Evolutionary conservation across 2,329 filamentous ascomycete species (phyloP).

Genomic region (Zarea fungicola): DNA sequence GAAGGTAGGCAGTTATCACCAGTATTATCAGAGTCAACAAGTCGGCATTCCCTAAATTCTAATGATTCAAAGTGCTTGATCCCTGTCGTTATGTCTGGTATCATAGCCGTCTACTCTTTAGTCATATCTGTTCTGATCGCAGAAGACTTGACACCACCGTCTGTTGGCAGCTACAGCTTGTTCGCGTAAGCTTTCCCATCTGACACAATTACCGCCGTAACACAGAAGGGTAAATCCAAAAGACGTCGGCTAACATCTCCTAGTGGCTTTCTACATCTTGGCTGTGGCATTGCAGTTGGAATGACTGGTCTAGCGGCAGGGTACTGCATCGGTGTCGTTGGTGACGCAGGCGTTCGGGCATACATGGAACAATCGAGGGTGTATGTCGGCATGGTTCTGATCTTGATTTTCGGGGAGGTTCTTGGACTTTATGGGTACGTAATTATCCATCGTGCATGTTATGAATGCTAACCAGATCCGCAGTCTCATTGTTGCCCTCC

Average conservation of each 20-base stretch:
- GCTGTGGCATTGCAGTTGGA: conserved; percentile 83
- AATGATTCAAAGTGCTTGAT: conserved; percentile 60
- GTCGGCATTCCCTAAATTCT: not conserved
- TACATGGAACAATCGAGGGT: conserved; percentile 96
- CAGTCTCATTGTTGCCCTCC: conserved; percentile 86
- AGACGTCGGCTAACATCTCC: conserved; percentile 17
- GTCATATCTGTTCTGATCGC: conserved; percentile 96
- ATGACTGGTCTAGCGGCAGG: conserved; percentile 89
- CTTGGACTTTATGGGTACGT: conserved; percentile 90
- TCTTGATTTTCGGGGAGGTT: conserved; percentile 97
- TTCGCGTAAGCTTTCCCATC: conserved; percentile 63
- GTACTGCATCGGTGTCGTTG: conserved; percentile 93
- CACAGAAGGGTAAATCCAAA: not conserved
- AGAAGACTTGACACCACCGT: conserved; percentile 73
- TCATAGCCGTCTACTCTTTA: conserved; percentile 95
- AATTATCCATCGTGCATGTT: not conserved
- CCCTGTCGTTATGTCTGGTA: conserved; percentile 96
- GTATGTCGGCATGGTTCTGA: conserved; percentile 97
- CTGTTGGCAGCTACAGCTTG: conserved; percentile 65
- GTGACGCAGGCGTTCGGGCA: conserved; percentile 86
- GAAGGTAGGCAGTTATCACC: conserved; percentile 56
- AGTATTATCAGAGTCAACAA: not conserved
- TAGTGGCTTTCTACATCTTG: conserved; percentile 90
- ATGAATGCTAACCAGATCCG: not conserved
- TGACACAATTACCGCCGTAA: not conserved